Conservation (phyloP, 495 filamentous ascomycete species). For the Hyphodiscus hymeniophilus region DNA sequence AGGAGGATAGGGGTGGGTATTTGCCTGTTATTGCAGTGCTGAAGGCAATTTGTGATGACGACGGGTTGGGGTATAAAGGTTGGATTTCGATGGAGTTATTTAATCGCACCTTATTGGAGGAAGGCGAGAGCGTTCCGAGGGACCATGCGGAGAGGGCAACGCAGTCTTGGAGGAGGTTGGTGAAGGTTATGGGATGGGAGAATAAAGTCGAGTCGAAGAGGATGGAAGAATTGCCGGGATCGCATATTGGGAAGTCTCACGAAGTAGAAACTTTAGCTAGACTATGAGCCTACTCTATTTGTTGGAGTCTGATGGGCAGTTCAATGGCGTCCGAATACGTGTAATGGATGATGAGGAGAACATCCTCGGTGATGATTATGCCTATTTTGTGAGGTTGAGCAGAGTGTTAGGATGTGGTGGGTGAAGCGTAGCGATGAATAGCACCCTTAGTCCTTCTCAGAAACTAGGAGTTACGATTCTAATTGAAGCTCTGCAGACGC, state of each 20-base stretch:
- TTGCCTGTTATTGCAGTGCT: slow-evolving; percentile 59
- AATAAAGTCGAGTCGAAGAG: slow-evolving; percentile 12
- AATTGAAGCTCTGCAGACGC: too few relatives aligned
- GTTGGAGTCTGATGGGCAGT: too few relatives aligned
- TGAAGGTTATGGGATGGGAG: slow-evolving; percentile 36
- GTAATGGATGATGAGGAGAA: too few relatives aligned
- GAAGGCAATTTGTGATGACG: slow-evolving; percentile 49
- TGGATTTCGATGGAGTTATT: slow-evolving; percentile 81
- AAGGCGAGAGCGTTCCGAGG: slow-evolving; percentile 40
- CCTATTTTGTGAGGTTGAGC: too few relatives aligned
- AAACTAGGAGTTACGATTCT: too few relatives aligned
- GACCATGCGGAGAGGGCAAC: slow-evolving; percentile 59
- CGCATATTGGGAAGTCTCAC: not conserved
- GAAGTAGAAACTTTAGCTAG: slow-evolving; percentile 3
- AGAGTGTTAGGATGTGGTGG: too few relatives aligned
- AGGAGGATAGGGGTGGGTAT: slow-evolving; percentile 62
- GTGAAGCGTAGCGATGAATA: too few relatives aligned
- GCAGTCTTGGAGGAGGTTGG: slow-evolving; percentile 53
- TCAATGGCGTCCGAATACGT: too few relatives aligned
- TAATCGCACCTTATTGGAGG: slow-evolving; percentile 52
- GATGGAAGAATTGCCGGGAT: not conserved
- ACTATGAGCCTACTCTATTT: not conserved
- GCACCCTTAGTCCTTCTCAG: too few relatives aligned
- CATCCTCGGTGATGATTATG: too few relatives aligned
- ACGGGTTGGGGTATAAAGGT: slow-evolving; percentile 53